Percentiles rank a stretch among this genome's conserved stretches.
These are phyloP conservation scores for Linum lewisii DNA, from an alignment of 345 rosid species.

Conservation along the genomic window DNA sequence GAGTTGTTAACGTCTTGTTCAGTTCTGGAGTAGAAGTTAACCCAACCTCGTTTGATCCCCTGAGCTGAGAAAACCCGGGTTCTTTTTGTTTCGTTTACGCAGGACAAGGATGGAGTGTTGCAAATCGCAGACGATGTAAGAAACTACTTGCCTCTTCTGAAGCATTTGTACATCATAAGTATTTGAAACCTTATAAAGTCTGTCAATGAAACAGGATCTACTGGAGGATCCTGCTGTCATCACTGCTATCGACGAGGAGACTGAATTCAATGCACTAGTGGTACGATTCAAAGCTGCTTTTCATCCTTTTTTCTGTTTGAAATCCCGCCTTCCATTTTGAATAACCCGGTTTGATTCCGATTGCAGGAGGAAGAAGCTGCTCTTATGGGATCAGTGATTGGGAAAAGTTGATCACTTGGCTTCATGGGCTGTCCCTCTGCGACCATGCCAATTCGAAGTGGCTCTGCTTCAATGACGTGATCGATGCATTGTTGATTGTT, in stretches of 20 bases:
- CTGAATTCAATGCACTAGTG: slow-evolving; percentile 88
- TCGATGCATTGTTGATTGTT: no score
- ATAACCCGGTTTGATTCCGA: background rate
- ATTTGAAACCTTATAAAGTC: no score
- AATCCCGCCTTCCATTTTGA: background rate
- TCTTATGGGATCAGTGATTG: slow-evolving; percentile 67
- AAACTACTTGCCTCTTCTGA: slow-evolving; percentile 2
- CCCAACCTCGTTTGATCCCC: background rate
- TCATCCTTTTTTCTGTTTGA: background rate
- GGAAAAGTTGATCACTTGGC: slow-evolving; percentile 49
- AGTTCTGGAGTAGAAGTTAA: background rate
- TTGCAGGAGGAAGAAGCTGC: slow-evolving; percentile 86
- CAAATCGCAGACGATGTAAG: slow-evolving; percentile 96
- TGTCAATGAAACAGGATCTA: slow-evolving; percentile 47
- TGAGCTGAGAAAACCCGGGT: slow-evolving; percentile 11
- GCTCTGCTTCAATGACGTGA: no score
- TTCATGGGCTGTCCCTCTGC: no score
- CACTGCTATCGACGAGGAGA: slow-evolving; percentile 82
- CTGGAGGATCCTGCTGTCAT: slow-evolving; percentile 67
- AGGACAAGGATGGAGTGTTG: slow-evolving; percentile 63
- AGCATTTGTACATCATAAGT: background rate
- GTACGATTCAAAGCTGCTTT: slow-evolving; percentile 26
- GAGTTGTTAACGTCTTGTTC: slow-evolving; percentile 9
- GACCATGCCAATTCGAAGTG: no score
- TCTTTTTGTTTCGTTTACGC: slow-evolving; percentile 32